Conservation (phyloP, 1,284 basidiomycete genomes). For the Pisolithus thermaeus region DNA sequence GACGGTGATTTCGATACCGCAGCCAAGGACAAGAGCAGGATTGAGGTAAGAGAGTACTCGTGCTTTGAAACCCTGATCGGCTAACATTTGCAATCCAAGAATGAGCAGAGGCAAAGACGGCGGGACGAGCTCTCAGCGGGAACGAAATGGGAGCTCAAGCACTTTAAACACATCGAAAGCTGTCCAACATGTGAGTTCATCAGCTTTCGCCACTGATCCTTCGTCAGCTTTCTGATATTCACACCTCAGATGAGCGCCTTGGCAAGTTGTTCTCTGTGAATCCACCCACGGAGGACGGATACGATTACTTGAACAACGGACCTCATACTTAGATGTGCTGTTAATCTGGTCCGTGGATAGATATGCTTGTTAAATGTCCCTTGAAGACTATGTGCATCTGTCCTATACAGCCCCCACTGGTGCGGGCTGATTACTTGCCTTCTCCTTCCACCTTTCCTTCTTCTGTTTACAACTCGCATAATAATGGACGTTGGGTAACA, state of each 20-base stretch:
- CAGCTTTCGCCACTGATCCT: neutral
- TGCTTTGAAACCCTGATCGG: neutral
- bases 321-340: slow-evolving; percentile 21
- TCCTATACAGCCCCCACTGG: too few relatives aligned
- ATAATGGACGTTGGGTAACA: slow-evolving; percentile 1
- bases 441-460: neutral
- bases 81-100: slow-evolving; percentile 39
- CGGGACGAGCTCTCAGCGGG: slow-evolving; percentile 77
- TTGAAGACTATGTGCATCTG: too few relatives aligned
- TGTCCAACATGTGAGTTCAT: slow-evolving; percentile 66
- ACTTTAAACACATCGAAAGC: slow-evolving; percentile 63
- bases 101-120: slow-evolving; percentile 86
- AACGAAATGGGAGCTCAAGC: slow-evolving; percentile 71
- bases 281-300: slow-evolving; percentile 63
- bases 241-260: slow-evolving; percentile 52
- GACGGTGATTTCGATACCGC: slow-evolving; percentile 92
- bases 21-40: slow-evolving; percentile 82
- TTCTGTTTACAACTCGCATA: slow-evolving; percentile 1
- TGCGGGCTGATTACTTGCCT: too few relatives aligned
- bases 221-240: slow-evolving; percentile 3
- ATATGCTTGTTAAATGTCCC: too few relatives aligned
- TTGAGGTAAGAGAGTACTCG: slow-evolving; percentile 60
- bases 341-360: neutral
- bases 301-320: slow-evolving; percentile 55
- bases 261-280: slow-evolving; percentile 42